A percentile compares a stretch with the other conserved stretches of the same genome.
Evolutionary conservation across 225 moss, liverwort and hornwort genomes (phyloP).

Genomic region (Marchantia polymorpha): DNA sequence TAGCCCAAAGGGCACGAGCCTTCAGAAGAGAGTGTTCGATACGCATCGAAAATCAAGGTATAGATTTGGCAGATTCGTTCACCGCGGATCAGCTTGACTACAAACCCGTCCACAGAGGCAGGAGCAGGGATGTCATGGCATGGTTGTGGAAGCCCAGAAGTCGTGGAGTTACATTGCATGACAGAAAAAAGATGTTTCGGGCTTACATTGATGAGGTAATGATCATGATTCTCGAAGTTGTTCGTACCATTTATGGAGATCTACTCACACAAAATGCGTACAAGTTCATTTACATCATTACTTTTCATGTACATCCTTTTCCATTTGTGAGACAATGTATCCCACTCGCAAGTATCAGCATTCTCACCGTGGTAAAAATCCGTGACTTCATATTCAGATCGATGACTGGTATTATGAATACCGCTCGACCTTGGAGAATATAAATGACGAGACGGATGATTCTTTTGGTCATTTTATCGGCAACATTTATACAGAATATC

Average conservation of each 20-base stretch:
- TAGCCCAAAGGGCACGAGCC: too few relatives aligned
- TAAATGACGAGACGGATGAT: neutral
- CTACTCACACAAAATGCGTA: neutral
- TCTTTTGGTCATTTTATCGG: neutral
- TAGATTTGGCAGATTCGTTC: neutral
- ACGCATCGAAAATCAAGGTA: neutral
- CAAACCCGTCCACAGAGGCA: neutral
- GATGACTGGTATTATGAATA: constrained; percentile 4
- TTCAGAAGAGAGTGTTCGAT: neutral
- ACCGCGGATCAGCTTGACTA: neutral
- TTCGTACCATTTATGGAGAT: neutral
- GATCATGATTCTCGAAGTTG: too few relatives aligned
- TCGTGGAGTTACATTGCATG: neutral
- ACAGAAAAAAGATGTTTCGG: neutral
- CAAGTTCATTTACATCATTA: neutral
- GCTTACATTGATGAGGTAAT: neutral
- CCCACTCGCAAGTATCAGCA: neutral
- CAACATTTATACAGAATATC: neutral
- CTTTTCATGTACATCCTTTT: neutral
- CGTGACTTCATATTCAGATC: neutral
- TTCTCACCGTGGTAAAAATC: neutral
- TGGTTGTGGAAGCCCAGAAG: neutral
- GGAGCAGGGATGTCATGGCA: neutral
- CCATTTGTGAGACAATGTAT: neutral
- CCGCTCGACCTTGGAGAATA: neutral